These are phyloP conservation scores for Chimonanthus praecox DNA, from an alignment of 164 flowering plant species.

Conservation along the genomic window DNA sequence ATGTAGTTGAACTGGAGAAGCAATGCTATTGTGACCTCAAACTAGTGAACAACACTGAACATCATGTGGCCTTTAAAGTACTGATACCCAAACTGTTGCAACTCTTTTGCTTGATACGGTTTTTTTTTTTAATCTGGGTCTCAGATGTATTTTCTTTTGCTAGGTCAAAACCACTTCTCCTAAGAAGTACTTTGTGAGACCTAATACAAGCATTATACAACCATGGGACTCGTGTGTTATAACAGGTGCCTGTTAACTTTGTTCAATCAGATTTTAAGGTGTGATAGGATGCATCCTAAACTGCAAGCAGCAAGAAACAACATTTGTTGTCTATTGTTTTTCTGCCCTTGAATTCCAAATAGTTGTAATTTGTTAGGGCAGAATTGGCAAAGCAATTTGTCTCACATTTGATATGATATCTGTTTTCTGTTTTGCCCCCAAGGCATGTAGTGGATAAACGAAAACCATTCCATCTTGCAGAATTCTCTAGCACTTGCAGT, in stretches of 20 bases:
- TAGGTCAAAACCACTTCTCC: slow-evolving; percentile 97
- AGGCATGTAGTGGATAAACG: too few relatives aligned
- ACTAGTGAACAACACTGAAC: slow-evolving; percentile 69
- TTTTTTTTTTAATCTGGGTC: too few relatives aligned
- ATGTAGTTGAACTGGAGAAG: slow-evolving; percentile 85
- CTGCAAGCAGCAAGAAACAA: too few relatives aligned
- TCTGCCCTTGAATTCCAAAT: too few relatives aligned
- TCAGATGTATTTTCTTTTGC: neutral
- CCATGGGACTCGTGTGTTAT: slow-evolving; percentile 82
- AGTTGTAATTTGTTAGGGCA: too few relatives aligned
- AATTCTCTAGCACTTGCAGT: too few relatives aligned
- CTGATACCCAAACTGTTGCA: neutral
- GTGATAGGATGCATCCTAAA: too few relatives aligned
- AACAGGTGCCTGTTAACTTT: slow-evolving; percentile 45
- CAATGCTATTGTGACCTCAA: slow-evolving; percentile 84
- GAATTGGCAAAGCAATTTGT: too few relatives aligned
- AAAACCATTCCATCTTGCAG: too few relatives aligned
- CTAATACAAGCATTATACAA: slow-evolving; percentile 77
- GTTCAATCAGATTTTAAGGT: neutral
- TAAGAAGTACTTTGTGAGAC: slow-evolving; percentile 88
- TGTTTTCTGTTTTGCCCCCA: too few relatives aligned
- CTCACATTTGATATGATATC: too few relatives aligned
- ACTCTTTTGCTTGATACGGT: neutral
- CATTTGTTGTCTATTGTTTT: too few relatives aligned
- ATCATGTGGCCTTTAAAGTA: slow-evolving; percentile 95